These are phyloP conservation scores for Cladophialophora carrionii DNA, from an alignment of 2,329 filamentous ascomycete genomes.

Conservation along the genomic window DNA sequence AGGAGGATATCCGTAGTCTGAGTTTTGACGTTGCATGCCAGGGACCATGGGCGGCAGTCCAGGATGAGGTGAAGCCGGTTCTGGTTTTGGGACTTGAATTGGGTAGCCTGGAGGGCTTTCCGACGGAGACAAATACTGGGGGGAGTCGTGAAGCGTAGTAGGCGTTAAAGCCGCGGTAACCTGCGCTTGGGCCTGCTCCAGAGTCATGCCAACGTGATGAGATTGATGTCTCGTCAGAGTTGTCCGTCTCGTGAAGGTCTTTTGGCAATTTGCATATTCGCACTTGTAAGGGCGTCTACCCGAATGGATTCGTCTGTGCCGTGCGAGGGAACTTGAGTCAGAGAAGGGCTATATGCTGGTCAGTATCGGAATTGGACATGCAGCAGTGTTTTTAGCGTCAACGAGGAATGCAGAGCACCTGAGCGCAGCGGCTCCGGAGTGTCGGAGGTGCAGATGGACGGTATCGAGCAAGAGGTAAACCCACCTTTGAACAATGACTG, in stretches of 20 bases:
- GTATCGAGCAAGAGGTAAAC: slow-evolving; percentile 37
- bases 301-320: slow-evolving; percentile 92
- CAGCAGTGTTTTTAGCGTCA: neutral
- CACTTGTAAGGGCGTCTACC: slow-evolving; percentile 97
- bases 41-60: slow-evolving; percentile 71
- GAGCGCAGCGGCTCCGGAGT: slow-evolving; percentile 29
- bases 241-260: slow-evolving; percentile 94
- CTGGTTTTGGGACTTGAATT: slow-evolving; percentile 84
- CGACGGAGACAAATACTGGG: slow-evolving; percentile 49
- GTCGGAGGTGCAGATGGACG: slow-evolving; percentile 17
- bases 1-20: slow-evolving; percentile 74
- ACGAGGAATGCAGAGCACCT: neutral
- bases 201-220: slow-evolving; percentile 82
- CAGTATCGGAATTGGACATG: slow-evolving; percentile 11
- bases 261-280: slow-evolving; percentile 95
- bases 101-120: slow-evolving; percentile 53
- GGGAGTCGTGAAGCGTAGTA: slow-evolving; percentile 44
- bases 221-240: slow-evolving; percentile 95
- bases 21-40: slow-evolving; percentile 65
- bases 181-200: slow-evolving; percentile 87
- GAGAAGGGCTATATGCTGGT: slow-evolving; percentile 74
- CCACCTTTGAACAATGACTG: slow-evolving; percentile 92
- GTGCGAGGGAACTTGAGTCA: slow-evolving; percentile 89
- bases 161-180: slow-evolving; percentile 78
- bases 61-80: slow-evolving; percentile 75